Evolutionary conservation across 2,329 filamentous ascomycete genomes (phyloP).

Genomic region (Tolypocladium inflatum): DNA sequence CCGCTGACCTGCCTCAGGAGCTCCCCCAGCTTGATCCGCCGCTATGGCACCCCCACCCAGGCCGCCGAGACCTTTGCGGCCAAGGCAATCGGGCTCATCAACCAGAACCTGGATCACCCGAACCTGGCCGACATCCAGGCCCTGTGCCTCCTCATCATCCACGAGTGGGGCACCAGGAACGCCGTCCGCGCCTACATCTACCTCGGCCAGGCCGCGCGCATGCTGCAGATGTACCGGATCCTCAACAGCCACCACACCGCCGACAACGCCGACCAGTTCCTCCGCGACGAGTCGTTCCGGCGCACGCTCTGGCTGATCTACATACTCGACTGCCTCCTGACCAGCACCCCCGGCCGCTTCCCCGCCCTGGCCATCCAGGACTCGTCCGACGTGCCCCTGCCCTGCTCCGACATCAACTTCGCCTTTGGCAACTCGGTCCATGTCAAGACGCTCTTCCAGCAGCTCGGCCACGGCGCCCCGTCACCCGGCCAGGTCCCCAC

Average conservation of each 20-base stretch:
- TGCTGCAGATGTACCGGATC: slow-evolving; percentile 55
- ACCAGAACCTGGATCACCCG: slow-evolving; percentile 49
- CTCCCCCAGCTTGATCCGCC: slow-evolving; percentile 45
- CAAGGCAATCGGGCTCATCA: slow-evolving; percentile 48
- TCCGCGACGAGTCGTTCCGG: slow-evolving; percentile 51
- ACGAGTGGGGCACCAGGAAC: slow-evolving; percentile 54
- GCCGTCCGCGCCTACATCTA: slow-evolving; percentile 55
- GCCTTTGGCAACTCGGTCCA: slow-evolving; percentile 51
- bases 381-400: slow-evolving; percentile 44
- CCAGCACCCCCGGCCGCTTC: slow-evolving; percentile 50
- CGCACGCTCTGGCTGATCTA: slow-evolving; percentile 55
- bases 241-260: slow-evolving; percentile 44
- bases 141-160: slow-evolving; percentile 50
- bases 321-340: slow-evolving; percentile 52
- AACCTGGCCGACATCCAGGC: slow-evolving; percentile 52
- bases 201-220: slow-evolving; percentile 52
- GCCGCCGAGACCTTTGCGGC: slow-evolving; percentile 50
- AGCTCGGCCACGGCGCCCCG: slow-evolving; percentile 25
- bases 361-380: slow-evolving; percentile 46
- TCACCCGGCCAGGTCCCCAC: slow-evolving; percentile 26
- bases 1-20: slow-evolving; percentile 27
- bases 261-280: slow-evolving; percentile 46
- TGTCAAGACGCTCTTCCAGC: slow-evolving; percentile 43
- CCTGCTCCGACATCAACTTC: slow-evolving; percentile 53
- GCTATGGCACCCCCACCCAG: slow-evolving; percentile 45